Percentiles rank a stretch among this genome's conserved stretches.
phyloP scores from a whole-genome alignment of 495 filamentous ascomycete species.

The Rusavskia elegans region DNA sequence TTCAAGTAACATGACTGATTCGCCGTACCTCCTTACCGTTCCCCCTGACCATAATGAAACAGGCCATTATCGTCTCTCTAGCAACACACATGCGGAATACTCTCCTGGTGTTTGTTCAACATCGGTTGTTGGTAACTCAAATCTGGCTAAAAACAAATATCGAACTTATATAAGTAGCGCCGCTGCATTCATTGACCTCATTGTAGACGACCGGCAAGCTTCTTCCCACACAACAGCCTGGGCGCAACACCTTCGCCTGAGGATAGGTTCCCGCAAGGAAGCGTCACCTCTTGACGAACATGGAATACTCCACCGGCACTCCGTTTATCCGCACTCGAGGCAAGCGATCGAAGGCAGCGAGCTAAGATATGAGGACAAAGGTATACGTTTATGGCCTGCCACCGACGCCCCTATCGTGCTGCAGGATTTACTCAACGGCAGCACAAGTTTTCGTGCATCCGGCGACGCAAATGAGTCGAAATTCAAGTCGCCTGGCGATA shows the following conservation, averaged over 20 bases:
- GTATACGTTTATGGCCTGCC: conserved; percentile 44
- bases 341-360: conserved; percentile 20
- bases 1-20: not conserved
- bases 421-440: conserved; percentile 39
- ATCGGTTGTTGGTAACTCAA: conserved; percentile 17
- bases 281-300: conserved; percentile 24
- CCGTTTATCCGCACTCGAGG: conserved; percentile 12
- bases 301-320: conserved; percentile 22
- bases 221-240: conserved; percentile 11
- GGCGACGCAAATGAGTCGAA: conserved; percentile 3
- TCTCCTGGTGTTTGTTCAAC: conserved; percentile 21
- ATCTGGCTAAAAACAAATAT: conserved; percentile 41
- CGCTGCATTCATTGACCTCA: conserved; percentile 49
- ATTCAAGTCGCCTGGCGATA: conserved; percentile 22
- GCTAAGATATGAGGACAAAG: conserved; percentile 32
- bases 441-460: not conserved
- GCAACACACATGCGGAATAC: conserved; percentile 31
- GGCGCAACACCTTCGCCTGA: conserved; percentile 34
- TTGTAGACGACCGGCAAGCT: conserved; percentile 31
- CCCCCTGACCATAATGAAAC: not conserved
- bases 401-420: conserved; percentile 30
- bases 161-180: conserved; percentile 41
- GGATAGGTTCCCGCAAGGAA: conserved; percentile 31
- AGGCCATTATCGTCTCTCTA: conserved; percentile 11
- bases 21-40: not conserved